Evolutionary conservation across 73 alveolate genomes (phyloP), one percentile per base, ranked within the genome.

Genomic region (Stentor coeruleus): DNA sequence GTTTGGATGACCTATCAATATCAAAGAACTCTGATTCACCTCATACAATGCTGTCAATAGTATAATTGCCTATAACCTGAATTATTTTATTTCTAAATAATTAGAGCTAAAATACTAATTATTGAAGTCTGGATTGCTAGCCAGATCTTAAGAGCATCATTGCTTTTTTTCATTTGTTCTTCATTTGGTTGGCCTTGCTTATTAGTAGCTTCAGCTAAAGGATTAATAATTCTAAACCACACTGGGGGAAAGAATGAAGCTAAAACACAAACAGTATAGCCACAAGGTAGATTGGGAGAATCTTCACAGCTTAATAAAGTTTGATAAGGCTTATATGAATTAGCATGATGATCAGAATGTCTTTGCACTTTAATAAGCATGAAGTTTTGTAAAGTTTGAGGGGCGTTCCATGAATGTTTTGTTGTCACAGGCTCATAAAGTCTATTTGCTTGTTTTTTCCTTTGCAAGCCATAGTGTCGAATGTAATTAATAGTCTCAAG

Each of bases 271-370:
- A 73, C 95, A 0, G 96, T 58, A 77, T 92, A 92, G 3, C 98
- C 98, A 74, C 85, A 85, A 0, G 98, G 98, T 26, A 92, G 90
- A 30, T 40, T n/a, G 6, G 98, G 98, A 49, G 91, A 83, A 42
- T 91, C 93, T 20, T 89, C 92, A 77, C 60, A 85, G 39, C 91
- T 74, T 73, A 87, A 74, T 2, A 93, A 84, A 15, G 81, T 88
- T 49, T 93, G 84, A 72, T 93, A 93, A 3, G 96, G 94, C 86
- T 89, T 91, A 60, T 91, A 91, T 3, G 93, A 86, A 74, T 93
- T 77, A 33, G 93, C 96, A 83, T 93, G 98, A 84, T 93, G 98
- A 74, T 93, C 98, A 28, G 98, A 93, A 85, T 93, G 98, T 66
- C 98, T 76, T 74, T 93, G 84, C 66, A 93, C 87, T 86, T 91